Conservation (phyloP, 805 yeast species). For the Candida loeiensis region DNA sequence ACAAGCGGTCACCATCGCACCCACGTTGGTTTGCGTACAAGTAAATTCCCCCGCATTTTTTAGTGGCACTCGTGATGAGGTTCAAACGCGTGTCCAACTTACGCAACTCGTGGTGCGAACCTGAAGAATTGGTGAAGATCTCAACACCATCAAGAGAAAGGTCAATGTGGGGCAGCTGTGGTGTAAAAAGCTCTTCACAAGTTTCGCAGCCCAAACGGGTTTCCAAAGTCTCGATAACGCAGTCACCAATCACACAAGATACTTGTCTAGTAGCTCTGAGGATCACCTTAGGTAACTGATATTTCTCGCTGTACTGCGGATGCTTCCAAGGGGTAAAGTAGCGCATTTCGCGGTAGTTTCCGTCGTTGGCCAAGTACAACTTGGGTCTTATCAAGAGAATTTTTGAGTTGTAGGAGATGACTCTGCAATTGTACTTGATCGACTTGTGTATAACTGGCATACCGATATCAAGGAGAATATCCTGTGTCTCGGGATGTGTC, state of each 20-base stretch:
- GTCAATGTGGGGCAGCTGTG: constrained; percentile 88
- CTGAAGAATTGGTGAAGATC: constrained; percentile 90
- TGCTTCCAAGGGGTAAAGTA: constrained; percentile 93
- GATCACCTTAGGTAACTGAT: constrained; percentile 67
- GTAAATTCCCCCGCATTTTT: constrained; percentile 95
- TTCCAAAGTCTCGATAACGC: constrained; percentile 76
- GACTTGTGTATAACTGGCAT: constrained; percentile 89
- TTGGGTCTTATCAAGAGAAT: constrained; percentile 89
- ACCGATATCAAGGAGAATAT: constrained; percentile 84
- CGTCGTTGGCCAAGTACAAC: constrained; percentile 91
- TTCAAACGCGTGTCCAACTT: constrained; percentile 82
- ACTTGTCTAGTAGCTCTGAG: constrained; percentile 63
- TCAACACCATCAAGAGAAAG: constrained; percentile 97
- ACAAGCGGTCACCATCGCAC: constrained; percentile 95
- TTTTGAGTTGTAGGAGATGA: constrained; percentile 73
- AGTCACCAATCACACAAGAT: constrained; percentile 83
- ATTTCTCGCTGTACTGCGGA: constrained; percentile 65
- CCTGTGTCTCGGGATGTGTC: constrained; percentile 62
- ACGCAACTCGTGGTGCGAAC: constrained; percentile 95
- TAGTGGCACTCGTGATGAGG: constrained; percentile 86
- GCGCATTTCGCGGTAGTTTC: constrained; percentile 97
- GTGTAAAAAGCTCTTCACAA: constrained; percentile 96
- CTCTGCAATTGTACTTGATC: constrained; percentile 87
- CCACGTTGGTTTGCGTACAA: constrained; percentile 94
- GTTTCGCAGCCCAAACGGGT: constrained; percentile 97